Evolutionary conservation across 2,329 filamentous ascomycete species (phyloP).

Genomic region (Colletotrichum sp.): DNA sequence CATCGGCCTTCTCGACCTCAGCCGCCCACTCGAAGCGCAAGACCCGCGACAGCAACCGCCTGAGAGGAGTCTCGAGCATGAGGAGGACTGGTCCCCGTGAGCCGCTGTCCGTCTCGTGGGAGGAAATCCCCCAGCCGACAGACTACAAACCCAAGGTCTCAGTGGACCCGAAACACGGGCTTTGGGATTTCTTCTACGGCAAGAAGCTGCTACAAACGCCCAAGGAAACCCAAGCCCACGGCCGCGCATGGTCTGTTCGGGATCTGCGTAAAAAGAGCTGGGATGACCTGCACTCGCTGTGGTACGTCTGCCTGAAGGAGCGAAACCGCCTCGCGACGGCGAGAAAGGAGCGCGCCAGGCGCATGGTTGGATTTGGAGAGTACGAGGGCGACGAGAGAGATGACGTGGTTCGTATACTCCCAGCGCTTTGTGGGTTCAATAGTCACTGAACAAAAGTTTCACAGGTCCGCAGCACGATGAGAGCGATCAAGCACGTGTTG

Average conservation of each 20-base stretch:
- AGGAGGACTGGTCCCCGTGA: slow-evolving; percentile 77
- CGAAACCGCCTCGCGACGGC: slow-evolving; percentile 88
- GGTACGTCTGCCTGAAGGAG: slow-evolving; percentile 95
- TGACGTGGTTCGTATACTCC: slow-evolving; percentile 61
- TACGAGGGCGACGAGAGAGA: slow-evolving; percentile 70
- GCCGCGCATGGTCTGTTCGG: slow-evolving; percentile 81
- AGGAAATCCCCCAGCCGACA: slow-evolving; percentile 75
- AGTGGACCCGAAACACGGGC: slow-evolving; percentile 78
- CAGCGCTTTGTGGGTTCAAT: neutral
- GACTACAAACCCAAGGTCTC: slow-evolving; percentile 63
- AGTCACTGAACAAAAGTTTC: neutral
- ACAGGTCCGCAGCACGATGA: slow-evolving; percentile 80
- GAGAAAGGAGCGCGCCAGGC: slow-evolving; percentile 67
- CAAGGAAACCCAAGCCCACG: slow-evolving; percentile 72
- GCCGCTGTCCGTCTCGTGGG: slow-evolving; percentile 74
- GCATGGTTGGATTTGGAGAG: slow-evolving; percentile 76
- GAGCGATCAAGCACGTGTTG: slow-evolving; percentile 81
- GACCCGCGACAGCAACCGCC: slow-evolving; percentile 76
- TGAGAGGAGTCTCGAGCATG: slow-evolving; percentile 82
- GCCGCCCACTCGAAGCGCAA: slow-evolving; percentile 52
- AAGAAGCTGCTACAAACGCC: slow-evolving; percentile 75
- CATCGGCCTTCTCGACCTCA: slow-evolving; percentile 59
- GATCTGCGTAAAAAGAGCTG: slow-evolving; percentile 90
- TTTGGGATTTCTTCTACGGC: slow-evolving; percentile 89
- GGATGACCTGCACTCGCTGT: slow-evolving; percentile 90